Percentiles rank a stretch among this genome's conserved stretches.
Evolutionary conservation across 495 filamentous ascomycete species (phyloP).

Genomic region (Oleoguttula mirabilis): DNA sequence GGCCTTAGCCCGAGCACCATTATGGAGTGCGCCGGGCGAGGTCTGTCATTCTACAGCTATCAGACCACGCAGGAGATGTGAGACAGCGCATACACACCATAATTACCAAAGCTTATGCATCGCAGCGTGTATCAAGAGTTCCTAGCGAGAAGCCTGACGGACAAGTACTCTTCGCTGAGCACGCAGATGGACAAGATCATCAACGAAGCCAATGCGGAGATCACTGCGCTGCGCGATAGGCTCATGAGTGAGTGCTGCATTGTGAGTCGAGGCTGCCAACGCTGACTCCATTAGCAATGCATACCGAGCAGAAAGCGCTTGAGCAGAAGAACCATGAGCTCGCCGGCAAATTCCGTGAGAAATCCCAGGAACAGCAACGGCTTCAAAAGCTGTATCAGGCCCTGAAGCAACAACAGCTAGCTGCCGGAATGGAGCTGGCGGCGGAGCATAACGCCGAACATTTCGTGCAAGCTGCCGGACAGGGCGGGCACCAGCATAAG

Average conservation of each 20-base stretch:
- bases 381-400: constrained; percentile 75
- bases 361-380: constrained; percentile 61
- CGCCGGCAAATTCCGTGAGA: constrained; percentile 54
- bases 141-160: constrained; percentile 56
- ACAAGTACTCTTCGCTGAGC: constrained; percentile 59
- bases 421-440: constrained; percentile 55
- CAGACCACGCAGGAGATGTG: constrained; percentile 88
- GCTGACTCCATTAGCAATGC: no score
- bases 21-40: constrained; percentile 81
- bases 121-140: constrained; percentile 71
- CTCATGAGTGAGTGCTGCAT: no score
- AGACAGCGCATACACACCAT: background rate
- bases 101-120: constrained; percentile 8
- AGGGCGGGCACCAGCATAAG: constrained; percentile 11
- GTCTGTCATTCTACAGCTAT: constrained; percentile 80
- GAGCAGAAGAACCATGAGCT: constrained; percentile 69
- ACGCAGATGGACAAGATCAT: constrained; percentile 69
- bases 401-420: constrained; percentile 62
- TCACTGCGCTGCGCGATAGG: constrained; percentile 53
- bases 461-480: constrained; percentile 13
- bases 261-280: no score
- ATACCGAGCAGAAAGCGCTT: constrained; percentile 52
- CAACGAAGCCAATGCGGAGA: constrained; percentile 69
- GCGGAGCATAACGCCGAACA: constrained; percentile 56
- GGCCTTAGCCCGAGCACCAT: constrained; percentile 73